Percentiles rank a stretch among this genome's conserved stretches.
These are phyloP conservation scores for Cryptococcus sp. DNA, from an alignment of 1,284 basidiomycete genomes.

Conservation along the genomic window DNA sequence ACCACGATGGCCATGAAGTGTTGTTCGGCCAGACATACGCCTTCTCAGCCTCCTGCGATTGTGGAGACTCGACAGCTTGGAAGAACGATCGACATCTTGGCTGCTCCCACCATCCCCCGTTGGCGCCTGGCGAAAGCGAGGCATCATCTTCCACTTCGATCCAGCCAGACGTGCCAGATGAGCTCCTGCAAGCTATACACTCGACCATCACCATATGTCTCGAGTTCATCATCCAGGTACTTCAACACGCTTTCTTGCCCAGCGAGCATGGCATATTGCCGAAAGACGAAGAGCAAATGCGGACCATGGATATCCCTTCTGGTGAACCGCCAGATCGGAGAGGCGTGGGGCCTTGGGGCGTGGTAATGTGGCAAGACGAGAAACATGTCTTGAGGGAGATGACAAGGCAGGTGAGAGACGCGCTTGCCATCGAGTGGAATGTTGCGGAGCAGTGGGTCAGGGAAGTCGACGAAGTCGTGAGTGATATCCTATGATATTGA, in stretches of 20 bases:
- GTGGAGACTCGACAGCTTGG: slow-evolving; percentile 88
- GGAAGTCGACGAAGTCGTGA: slow-evolving; percentile 61
- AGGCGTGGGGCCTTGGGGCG: slow-evolving; percentile 71
- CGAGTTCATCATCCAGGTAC: slow-evolving; percentile 80
- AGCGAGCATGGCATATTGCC: slow-evolving; percentile 62
- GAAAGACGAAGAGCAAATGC: slow-evolving; percentile 62
- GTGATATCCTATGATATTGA: background rate
- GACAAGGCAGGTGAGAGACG: slow-evolving; percentile 73
- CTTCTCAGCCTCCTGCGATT: slow-evolving; percentile 88
- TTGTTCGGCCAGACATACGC: slow-evolving; percentile 88
- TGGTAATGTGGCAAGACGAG: slow-evolving; percentile 96
- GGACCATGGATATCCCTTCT: slow-evolving; percentile 20
- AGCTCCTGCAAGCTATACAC: slow-evolving; percentile 70
- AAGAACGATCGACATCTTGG: slow-evolving; percentile 58
- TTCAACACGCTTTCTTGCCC: slow-evolving; percentile 83
- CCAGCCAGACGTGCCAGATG: slow-evolving; percentile 51
- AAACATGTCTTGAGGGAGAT: slow-evolving; percentile 93
- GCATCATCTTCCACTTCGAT: slow-evolving; percentile 34
- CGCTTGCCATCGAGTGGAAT: slow-evolving; percentile 58
- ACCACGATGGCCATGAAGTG: slow-evolving; percentile 82
- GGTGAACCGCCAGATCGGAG: slow-evolving; percentile 36
- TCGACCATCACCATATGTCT: slow-evolving; percentile 74
- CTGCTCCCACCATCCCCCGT: slow-evolving; percentile 69
- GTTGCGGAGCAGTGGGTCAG: slow-evolving; percentile 63
- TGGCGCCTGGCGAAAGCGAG: slow-evolving; percentile 36